Evolutionary conservation across 495 filamentous ascomycete species (phyloP).

Genomic region (Aspergillus mulundensis): DNA sequence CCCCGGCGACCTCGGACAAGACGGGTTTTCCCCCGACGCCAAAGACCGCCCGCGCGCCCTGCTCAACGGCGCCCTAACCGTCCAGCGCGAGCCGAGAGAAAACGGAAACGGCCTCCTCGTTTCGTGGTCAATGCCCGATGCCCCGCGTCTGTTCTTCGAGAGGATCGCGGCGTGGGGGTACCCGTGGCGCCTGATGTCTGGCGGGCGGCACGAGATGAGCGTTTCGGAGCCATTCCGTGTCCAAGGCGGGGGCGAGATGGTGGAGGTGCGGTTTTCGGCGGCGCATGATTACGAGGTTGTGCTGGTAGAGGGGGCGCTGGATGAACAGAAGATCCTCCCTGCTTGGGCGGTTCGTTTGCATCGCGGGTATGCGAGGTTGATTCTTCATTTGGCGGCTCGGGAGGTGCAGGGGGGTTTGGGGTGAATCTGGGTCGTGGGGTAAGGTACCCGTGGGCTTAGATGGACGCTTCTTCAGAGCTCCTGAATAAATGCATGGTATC

Average conservation of each 20-base stretch:
- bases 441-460: too few relatives aligned
- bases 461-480: too few relatives aligned
- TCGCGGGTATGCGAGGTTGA: slow-evolving; percentile 27
- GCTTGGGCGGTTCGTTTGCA: slow-evolving; percentile 26
- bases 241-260: slow-evolving; percentile 5
- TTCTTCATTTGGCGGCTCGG: slow-evolving; percentile 24
- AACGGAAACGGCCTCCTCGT: slow-evolving; percentile 22
- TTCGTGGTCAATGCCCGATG: slow-evolving; percentile 22
- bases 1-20: background rate
- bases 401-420: background rate
- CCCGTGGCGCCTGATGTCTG: slow-evolving; percentile 35
- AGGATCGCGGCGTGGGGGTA: slow-evolving; percentile 30
- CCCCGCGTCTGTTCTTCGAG: slow-evolving; percentile 27
- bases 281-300: slow-evolving; percentile 35
- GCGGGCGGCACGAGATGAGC: slow-evolving; percentile 33
- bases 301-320: slow-evolving; percentile 15
- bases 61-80: slow-evolving; percentile 20
- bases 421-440: too few relatives aligned
- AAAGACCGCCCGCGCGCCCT: background rate
- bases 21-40: background rate
- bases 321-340: slow-evolving; percentile 28
- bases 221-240: slow-evolving; percentile 26
- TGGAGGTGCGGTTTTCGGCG: slow-evolving; percentile 32
- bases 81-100: slow-evolving; percentile 14
- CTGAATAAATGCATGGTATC: too few relatives aligned